These are phyloP conservation scores for Pestalotiopsis sp. DNA, from an alignment of 2,329 filamentous ascomycete genomes.

Conservation along the genomic window DNA sequence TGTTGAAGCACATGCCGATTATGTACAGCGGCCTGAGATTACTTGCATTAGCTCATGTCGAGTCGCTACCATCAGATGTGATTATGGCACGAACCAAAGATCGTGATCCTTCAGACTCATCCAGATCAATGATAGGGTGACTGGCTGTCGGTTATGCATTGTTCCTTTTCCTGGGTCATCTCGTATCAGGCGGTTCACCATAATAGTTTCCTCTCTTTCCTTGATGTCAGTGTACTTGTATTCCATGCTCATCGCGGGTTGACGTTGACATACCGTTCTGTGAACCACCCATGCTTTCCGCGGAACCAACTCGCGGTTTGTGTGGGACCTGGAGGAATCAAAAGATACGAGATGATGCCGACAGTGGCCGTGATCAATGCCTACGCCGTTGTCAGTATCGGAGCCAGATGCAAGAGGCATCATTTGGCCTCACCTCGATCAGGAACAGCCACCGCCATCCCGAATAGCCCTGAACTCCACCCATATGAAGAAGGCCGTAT, in stretches of 20 bases:
- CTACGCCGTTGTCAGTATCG: slow-evolving; percentile 11
- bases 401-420: neutral
- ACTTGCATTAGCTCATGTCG: neutral
- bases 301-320: slow-evolving; percentile 50
- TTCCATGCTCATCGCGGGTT: neutral
- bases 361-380: slow-evolving; percentile 33
- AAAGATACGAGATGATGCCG: slow-evolving; percentile 49
- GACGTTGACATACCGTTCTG: slow-evolving; percentile 35
- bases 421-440: slow-evolving; percentile 48
- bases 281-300: slow-evolving; percentile 54
- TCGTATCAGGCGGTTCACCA: slow-evolving; percentile 55
- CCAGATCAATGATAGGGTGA: slow-evolving; percentile 4
- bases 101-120: slow-evolving; percentile 10
- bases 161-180: slow-evolving; percentile 10
- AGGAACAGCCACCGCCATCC: slow-evolving; percentile 52
- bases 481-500: slow-evolving; percentile 36
- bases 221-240: neutral
- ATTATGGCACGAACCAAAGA: slow-evolving; percentile 1
- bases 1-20: slow-evolving; percentile 4
- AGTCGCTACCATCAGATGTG: neutral
- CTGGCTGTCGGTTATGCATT: slow-evolving; percentile 9
- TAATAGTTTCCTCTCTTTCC: slow-evolving; percentile 49
- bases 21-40: slow-evolving; percentile 43
- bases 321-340: slow-evolving; percentile 47
- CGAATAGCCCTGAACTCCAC: slow-evolving; percentile 32